Conservation (phyloP, 371 early-diverging fungal genomes). For the Apophysomyces elegans region DNA sequence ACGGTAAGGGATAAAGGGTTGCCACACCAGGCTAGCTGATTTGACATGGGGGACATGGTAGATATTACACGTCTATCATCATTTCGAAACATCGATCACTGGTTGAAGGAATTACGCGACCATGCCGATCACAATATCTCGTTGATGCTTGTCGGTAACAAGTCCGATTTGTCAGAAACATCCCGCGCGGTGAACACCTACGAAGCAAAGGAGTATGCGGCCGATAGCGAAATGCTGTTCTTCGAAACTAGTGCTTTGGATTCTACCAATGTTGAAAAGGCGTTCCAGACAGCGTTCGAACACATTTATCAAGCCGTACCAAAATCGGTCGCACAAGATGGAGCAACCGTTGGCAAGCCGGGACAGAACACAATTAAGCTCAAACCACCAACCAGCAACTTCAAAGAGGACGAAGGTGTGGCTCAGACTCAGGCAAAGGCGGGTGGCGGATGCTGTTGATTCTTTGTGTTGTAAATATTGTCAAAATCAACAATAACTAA, state of each 20-base stretch:
- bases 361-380: constrained; percentile 41
- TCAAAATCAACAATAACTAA: no score
- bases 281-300: constrained; percentile 62
- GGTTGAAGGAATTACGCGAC: constrained; percentile 98
- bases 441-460: constrained; percentile 33
- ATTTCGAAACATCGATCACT: constrained; percentile 88
- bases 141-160: constrained; percentile 98
- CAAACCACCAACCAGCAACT: constrained; percentile 30
- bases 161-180: constrained; percentile 91
- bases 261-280: constrained; percentile 91
- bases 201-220: constrained; percentile 74
- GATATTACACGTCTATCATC: constrained; percentile 97
- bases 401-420: constrained; percentile 9
- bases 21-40: not conserved
- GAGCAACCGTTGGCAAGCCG: constrained; percentile 10
- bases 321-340: constrained; percentile 31
- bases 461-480: no score
- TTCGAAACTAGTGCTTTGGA: constrained; percentile 94
- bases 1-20: constrained; percentile 30
- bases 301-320: constrained; percentile 33
- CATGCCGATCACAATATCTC: constrained; percentile 92
- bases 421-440: constrained; percentile 16
- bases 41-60: constrained; percentile 6
- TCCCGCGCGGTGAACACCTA: constrained; percentile 35
- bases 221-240: constrained; percentile 84